Percentiles rank a stretch among this genome's conserved stretches.
Evolutionary conservation across 352 stramenopile species (phyloP).

Genomic region (Peronospora farinosa): DNA sequence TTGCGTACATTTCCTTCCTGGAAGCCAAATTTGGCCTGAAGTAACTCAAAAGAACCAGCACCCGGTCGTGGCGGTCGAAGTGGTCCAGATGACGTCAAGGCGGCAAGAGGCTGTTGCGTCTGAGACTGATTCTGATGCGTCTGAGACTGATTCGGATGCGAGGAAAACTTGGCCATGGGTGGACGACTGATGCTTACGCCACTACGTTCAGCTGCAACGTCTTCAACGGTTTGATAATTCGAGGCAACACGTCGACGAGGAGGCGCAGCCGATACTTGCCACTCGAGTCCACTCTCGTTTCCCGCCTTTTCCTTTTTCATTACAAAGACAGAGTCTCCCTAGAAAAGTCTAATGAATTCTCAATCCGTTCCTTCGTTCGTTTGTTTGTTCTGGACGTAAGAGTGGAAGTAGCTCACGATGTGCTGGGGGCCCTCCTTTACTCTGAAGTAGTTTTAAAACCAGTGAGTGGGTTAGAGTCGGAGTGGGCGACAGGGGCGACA

Average conservation of each 20-base stretch:
- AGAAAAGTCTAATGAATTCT: too few relatives aligned
- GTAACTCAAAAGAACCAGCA: slow-evolving; percentile 62
- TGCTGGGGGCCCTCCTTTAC: not conserved
- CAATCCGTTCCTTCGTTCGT: too few relatives aligned
- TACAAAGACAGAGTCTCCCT: not conserved
- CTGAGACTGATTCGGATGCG: slow-evolving; percentile 4
- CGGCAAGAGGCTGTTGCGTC: slow-evolving; percentile 13
- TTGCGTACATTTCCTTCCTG: slow-evolving; percentile 80
- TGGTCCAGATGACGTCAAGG: slow-evolving; percentile 16
- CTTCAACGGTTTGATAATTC: slow-evolving; percentile 79
- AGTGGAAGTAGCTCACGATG: not conserved
- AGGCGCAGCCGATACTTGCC: not conserved
- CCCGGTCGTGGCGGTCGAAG: slow-evolving; percentile 22
- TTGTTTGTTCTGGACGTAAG: not conserved
- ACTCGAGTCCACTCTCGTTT: not conserved
- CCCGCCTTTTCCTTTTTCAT: slow-evolving; percentile 25
- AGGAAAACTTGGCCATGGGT: slow-evolving; percentile 10
- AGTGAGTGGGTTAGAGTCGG: not conserved
- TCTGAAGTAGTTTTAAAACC: not conserved
- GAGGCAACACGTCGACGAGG: slow-evolving; percentile 18
- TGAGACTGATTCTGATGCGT: slow-evolving; percentile 4
- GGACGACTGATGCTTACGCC: slow-evolving; percentile 34
- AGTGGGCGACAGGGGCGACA: slow-evolving; percentile 17
- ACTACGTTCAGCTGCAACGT: slow-evolving; percentile 38
- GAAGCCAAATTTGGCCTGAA: slow-evolving; percentile 84